Conservation (phyloP, 805 yeast species). For the Yamadazyma phyllophila region DNA sequence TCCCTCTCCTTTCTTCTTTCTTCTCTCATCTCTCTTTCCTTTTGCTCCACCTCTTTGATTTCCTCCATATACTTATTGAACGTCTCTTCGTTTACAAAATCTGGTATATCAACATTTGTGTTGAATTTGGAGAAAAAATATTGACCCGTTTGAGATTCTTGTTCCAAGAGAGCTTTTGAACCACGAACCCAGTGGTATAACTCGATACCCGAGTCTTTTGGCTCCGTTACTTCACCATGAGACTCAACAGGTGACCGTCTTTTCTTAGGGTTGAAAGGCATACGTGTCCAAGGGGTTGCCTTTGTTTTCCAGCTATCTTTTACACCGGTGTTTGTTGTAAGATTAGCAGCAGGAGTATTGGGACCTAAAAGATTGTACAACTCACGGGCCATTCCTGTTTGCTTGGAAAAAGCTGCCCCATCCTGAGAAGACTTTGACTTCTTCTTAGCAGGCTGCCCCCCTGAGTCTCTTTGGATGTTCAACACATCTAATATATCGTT, state of each 20-base stretch:
- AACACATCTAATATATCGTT: conserved; percentile 75
- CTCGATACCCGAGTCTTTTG: conserved; percentile 8
- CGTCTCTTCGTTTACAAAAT: conserved; percentile 57
- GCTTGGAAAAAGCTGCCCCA: conserved; percentile 18
- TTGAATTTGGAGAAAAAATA: conserved; percentile 77
- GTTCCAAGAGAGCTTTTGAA: conserved; percentile 43
- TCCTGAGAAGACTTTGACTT: conserved; percentile 30
- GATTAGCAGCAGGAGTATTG: conserved; percentile 76
- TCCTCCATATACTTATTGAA: conserved; percentile 52
- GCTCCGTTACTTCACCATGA: not conserved
- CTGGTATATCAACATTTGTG: conserved; percentile 66
- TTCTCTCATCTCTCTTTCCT: conserved; percentile 16
- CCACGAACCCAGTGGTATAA: conserved; percentile 90
- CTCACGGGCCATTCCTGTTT: conserved; percentile 84
- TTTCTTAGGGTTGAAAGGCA: conserved; percentile 52
- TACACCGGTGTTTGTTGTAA: conserved; percentile 47
- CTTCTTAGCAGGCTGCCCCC: conserved; percentile 40
- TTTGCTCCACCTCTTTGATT: conserved; percentile 26
- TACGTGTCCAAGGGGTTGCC: conserved; percentile 81
- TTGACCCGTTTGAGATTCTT: conserved; percentile 30
- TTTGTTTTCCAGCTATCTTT: conserved; percentile 65
- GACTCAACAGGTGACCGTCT: conserved; percentile 12
- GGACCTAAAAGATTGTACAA: conserved; percentile 86
- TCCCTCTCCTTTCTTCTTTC: conserved; percentile 16
- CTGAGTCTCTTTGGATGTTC: conserved; percentile 55